phyloP scores from a whole-genome alignment of 805 yeast species.

The Starmerella asiatica region DNA sequence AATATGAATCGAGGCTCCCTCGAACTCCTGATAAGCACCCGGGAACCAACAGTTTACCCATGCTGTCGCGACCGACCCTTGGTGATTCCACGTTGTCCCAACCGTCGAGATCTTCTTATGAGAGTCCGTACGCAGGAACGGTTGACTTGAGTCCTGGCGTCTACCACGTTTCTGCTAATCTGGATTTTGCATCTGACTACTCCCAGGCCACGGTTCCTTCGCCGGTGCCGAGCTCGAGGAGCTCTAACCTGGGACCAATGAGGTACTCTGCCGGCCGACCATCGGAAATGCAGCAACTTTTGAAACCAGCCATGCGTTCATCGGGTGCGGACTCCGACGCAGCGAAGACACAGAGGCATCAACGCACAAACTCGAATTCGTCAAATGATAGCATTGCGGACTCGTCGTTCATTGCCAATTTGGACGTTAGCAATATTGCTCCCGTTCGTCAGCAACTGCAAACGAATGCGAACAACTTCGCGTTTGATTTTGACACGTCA shows the following conservation, averaged over 20 bases:
- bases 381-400: constrained; percentile 1
- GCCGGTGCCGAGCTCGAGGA: too few species aligned
- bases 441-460: background rate
- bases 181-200: background rate
- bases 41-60: too few species aligned
- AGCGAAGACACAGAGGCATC: background rate
- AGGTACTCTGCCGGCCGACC: too few species aligned
- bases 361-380: constrained; percentile 3
- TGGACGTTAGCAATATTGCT: background rate
- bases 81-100: background rate
- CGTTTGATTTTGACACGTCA: constrained; percentile 4
- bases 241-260: too few species aligned
- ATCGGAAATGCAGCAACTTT: background rate
- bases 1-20: too few species aligned
- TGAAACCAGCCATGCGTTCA: too few species aligned
- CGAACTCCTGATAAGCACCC: constrained; percentile 5
- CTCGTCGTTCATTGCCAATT: background rate
- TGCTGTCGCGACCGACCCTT: background rate
- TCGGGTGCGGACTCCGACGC: too few species aligned
- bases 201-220: background rate
- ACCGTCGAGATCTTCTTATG: constrained; percentile 2
- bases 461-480: background rate
- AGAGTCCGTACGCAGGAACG: constrained; percentile 10
- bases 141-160: constrained; percentile 11
- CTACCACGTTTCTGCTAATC: background rate